Conservation (phyloP, 2,329 filamentous ascomycete genomes). For the Rugonectria rugulosa region DNA sequence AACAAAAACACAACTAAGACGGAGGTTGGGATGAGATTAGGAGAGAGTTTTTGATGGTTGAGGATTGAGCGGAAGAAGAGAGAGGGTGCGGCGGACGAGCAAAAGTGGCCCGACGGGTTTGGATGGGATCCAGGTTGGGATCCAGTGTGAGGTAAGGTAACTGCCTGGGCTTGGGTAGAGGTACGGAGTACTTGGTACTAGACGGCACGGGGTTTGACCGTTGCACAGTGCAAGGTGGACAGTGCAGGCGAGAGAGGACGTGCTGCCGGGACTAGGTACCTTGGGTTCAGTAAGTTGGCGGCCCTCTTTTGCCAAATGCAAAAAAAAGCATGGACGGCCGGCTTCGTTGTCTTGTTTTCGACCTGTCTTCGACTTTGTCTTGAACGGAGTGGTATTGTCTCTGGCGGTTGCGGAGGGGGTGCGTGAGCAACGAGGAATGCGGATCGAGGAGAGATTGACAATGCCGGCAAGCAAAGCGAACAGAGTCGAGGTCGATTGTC, state of each 20-base stretch:
- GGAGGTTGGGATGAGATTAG: constrained; percentile 29
- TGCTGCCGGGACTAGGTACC: constrained; percentile 11
- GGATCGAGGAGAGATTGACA: constrained; percentile 18
- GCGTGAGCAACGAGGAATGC: constrained; percentile 27
- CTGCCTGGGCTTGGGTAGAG: too few relatives aligned
- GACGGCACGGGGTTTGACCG: constrained; percentile 16
- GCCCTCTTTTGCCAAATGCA: constrained; percentile 5
- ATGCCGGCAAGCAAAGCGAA: background rate
- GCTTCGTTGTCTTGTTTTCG: too few relatives aligned
- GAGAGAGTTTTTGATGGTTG: constrained; percentile 31
- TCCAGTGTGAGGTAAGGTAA: too few relatives aligned
- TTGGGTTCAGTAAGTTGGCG: too few relatives aligned
- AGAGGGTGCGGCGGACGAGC: constrained; percentile 22
- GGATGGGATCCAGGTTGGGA: too few relatives aligned
- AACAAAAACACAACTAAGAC: constrained; percentile 24
- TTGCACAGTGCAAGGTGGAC: constrained; percentile 34
- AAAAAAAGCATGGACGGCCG: constrained; percentile 30
- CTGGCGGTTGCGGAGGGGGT: constrained; percentile 5
- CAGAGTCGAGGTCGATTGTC: background rate
- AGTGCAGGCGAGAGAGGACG: constrained; percentile 23
- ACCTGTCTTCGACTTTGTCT: too few relatives aligned
- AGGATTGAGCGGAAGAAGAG: constrained; percentile 35
- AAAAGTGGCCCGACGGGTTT: constrained; percentile 33
- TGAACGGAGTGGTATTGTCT: constrained; percentile 6
- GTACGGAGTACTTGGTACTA: constrained; percentile 8